Base-by-base conservation (phyloP, 768 basidiomycete genomes). In the Coprinopsis sp. region DNA sequence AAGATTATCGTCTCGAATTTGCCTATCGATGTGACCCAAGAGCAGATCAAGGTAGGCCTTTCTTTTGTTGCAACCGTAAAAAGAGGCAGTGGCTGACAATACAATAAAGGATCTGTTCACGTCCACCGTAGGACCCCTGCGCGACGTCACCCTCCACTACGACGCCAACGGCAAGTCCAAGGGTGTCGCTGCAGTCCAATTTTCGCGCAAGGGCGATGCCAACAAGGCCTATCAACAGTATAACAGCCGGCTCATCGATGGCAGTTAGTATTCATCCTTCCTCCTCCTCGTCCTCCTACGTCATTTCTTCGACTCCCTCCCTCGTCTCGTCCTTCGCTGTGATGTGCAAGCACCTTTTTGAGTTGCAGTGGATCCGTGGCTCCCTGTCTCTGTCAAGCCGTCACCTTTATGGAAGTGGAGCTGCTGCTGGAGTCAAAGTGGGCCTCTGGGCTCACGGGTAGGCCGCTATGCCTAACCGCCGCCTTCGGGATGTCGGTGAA, bases 231-330 rank as follows among this genome's bases (percentile, higher is more conserved):
- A 84, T 67, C 78, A 87, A 58, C 81, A 90, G 54, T 99, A 98
- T 76, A 91, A 99, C 79, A 91, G 90, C 73, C 87, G 96, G 65
- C 87, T 98, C 72, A 94, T 99, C 82, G 96, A 99, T 86, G 92
- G 93, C 76, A 96, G 96, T 99, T 88, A 92, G 96, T 98, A 88
- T 78, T 81, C 73, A 71, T 69, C 66, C 64, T 67, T 63, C 63
- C 64, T 60, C 64, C 64, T 66, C 66, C 65, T 63, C 64, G 57
- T 66, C 63, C 60, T 65, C 66, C 64, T n/a, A n/a, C n/a, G n/a
- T n/a, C n/a, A n/a, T n/a, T n/a, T n/a, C n/a, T n/a, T n/a, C n/a
- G n/a, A n/a, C n/a, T n/a, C n/a, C n/a, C n/a, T n/a, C n/a, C n/a
- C n/a, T n/a, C n/a, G n/a, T n/a, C n/a, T n/a, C n/a, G n/a, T n/a